Percentiles rank a stretch among this genome's conserved stretches.
Evolutionary conservation across 192 early-diverging fungal genomes (phyloP).

Genomic region (Gaertneriomyces sp.): DNA sequence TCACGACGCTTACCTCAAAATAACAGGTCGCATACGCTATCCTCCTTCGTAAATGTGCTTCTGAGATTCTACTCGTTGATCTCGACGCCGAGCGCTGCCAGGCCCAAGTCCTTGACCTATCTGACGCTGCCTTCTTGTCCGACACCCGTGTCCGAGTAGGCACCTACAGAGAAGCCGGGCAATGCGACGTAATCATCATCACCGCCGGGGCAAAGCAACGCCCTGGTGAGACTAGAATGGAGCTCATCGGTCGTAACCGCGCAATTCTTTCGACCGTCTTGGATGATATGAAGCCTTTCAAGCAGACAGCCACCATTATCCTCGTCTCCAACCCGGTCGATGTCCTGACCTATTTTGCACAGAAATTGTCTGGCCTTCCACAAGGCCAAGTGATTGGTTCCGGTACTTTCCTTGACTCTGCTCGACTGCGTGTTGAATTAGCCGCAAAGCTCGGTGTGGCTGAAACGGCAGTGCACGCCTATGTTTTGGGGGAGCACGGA

Average conservation of each 20-base stretch:
- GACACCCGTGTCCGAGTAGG: slow-evolving; percentile 59
- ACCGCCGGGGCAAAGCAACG: slow-evolving; percentile 83
- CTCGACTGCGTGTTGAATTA: slow-evolving; percentile 63
- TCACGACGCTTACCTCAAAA: neutral
- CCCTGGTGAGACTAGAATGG: slow-evolving; percentile 62
- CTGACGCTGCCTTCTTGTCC: slow-evolving; percentile 71
- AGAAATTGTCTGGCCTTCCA: slow-evolving; percentile 75
- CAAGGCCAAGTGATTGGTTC: slow-evolving; percentile 77
- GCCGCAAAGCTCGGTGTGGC: slow-evolving; percentile 55
- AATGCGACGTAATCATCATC: slow-evolving; percentile 78
- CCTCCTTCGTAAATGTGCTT: slow-evolving; percentile 5
- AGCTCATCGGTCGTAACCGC: slow-evolving; percentile 77
- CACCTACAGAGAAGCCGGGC: slow-evolving; percentile 67
- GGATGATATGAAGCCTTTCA: slow-evolving; percentile 70
- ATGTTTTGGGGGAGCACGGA: slow-evolving; percentile 83
- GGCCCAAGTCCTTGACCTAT: slow-evolving; percentile 80
- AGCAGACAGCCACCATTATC: slow-evolving; percentile 57
- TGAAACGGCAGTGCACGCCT: slow-evolving; percentile 72
- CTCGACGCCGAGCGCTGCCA: slow-evolving; percentile 51
- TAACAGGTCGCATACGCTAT: slow-evolving; percentile 16
- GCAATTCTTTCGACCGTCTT: slow-evolving; percentile 71
- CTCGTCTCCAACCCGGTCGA: slow-evolving; percentile 84
- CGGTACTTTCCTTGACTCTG: slow-evolving; percentile 79
- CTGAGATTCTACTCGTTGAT: slow-evolving; percentile 20
- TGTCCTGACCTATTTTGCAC: slow-evolving; percentile 78